phyloP scores from a whole-genome alignment of 441 rosid genomes.

The Euphorbia corollata region DNA sequence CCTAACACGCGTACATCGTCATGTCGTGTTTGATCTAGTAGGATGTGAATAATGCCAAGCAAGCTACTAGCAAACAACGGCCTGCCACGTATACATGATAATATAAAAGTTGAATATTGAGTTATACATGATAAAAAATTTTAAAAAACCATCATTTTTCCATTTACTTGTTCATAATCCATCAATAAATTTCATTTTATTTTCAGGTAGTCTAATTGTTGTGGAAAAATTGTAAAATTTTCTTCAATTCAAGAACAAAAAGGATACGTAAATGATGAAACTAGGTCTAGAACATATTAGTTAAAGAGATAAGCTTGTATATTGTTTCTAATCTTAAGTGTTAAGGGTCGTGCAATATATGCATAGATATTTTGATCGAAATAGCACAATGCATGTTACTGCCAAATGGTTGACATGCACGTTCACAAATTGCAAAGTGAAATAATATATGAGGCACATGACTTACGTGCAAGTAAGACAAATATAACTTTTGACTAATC shows the following conservation, averaged over 20 bases:
- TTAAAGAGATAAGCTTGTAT: background rate
- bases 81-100: conserved; percentile 33
- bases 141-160: background rate
- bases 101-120: background rate
- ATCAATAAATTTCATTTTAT: background rate
- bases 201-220: background rate
- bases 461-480: background rate
- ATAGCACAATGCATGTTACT: background rate
- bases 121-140: background rate
- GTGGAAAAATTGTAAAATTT: background rate
- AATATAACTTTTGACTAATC: background rate
- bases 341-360: background rate
- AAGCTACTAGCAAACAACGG: conserved; percentile 79
- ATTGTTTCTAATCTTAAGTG: background rate
- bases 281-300: background rate
- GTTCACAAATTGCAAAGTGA: background rate
- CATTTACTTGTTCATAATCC: conserved; percentile 2
- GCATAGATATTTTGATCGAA: background rate
- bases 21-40: conserved; percentile 70
- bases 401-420: background rate
- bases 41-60: conserved; percentile 58
- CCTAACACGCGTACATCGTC: conserved; percentile 72
- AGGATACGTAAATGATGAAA: background rate
- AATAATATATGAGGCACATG: background rate
- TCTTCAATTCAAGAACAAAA: background rate